Evolutionary conservation across 2,329 filamentous ascomycete genomes (phyloP), one percentile per base, ranked within the genome.

Genomic region (Alternaria burnsii): DNA sequence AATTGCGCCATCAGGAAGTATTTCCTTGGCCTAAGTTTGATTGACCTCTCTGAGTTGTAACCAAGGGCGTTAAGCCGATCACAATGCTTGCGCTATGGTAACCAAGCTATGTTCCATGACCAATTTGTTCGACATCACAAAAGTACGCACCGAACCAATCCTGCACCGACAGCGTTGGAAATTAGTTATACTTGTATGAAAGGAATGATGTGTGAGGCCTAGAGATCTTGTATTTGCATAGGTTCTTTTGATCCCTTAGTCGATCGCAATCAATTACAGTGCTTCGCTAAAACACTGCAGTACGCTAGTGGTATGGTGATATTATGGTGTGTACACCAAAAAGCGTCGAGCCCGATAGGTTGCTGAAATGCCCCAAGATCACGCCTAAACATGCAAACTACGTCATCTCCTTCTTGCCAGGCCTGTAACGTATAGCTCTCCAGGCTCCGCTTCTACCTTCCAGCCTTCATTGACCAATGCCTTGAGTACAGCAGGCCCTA

Each of bases 401-500:
- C 24, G 20, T 66, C 57, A 71, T 55, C 57, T 68, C 56, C 67
- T 55, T 55, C 72, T 79, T 26, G 74, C 78, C 52, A 80, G 75
- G 0, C 94, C 94, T 11, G 82, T 88, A 16, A 97, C 87, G 51
- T 89, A 80, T 71, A 94, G 85, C 38, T 87, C 85, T 0, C 93
- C 94, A 28, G 87, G 88, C 43, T 88, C 85, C 44, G 91, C 84
- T 74, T 93, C 87, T 34, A 95, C 82, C 74, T 87, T 93, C 94
- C 94, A 98, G 0, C 93, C 93, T 61, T 94, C 91, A 44, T 87
- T 85, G 40, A 89, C 84, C 42, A 98, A 81, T 73, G 89, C 89
- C 71, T 88, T 89, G 47, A 86, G 89, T n/a, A 98, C 93, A 16
- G 91, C 91, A 58, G 90, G 90, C 5, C 93, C 90, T 60, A 98